These are phyloP conservation scores for Rauvolfia tetraphylla DNA, from an alignment of 257 asterid genomes.

Conservation along the genomic window DNA sequence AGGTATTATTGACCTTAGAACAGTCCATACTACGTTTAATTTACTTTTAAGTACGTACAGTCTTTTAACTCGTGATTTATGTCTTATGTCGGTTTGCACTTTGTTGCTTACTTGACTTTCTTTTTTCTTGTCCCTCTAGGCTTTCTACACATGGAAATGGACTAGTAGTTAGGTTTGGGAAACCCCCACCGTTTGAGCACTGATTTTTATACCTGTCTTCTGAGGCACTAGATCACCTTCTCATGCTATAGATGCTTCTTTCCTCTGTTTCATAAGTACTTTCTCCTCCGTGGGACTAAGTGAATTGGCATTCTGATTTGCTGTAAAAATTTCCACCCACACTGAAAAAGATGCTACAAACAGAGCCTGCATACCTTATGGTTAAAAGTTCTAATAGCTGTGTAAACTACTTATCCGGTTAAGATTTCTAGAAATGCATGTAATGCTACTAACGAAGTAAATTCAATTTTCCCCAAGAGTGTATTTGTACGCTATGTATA, in stretches of 20 bases:
- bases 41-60: background rate
- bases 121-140: background rate
- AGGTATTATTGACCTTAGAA: background rate
- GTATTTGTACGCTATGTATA: background rate
- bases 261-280: background rate
- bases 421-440: background rate
- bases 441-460: background rate
- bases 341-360: background rate
- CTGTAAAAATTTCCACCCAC: background rate
- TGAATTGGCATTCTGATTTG: background rate
- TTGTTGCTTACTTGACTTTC: background rate
- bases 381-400: too few species aligned
- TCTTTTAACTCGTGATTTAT: background rate
- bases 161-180: background rate
- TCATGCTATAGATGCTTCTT: background rate
- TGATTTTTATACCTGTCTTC: background rate
- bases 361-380: background rate
- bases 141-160: background rate
- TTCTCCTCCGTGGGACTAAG: background rate
- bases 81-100: background rate
- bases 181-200: background rate
- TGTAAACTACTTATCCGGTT: background rate
- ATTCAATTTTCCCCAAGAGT: too few species aligned
- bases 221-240: background rate
- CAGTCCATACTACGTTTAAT: background rate